Conservation (phyloP, 345 rosid genomes). For the Dipteronia sinensis region DNA sequence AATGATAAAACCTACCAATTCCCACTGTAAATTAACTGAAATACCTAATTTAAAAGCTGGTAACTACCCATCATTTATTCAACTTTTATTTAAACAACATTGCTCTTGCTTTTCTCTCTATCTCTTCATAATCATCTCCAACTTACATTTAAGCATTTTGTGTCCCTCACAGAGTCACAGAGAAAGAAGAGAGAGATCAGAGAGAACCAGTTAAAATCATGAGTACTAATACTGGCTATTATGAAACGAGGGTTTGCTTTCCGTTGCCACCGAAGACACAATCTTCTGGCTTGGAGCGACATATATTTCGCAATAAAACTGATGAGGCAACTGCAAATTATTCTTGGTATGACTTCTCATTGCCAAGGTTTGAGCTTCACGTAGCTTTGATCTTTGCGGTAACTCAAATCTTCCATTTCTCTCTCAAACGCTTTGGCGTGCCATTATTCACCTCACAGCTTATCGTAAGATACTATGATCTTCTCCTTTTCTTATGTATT, state of each 20-base stretch:
- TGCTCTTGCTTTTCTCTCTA: too few relatives aligned
- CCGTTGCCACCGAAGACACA: background rate
- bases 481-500: background rate
- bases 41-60: too few relatives aligned
- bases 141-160: too few relatives aligned
- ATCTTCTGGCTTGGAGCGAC: constrained; percentile 2
- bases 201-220: too few relatives aligned
- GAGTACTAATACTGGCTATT: background rate
- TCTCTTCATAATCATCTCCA: too few relatives aligned
- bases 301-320: background rate
- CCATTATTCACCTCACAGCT: constrained; percentile 33
- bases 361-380: constrained; percentile 37
- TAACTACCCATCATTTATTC: too few relatives aligned
- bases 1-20: too few relatives aligned
- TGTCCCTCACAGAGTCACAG: too few relatives aligned
- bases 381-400: constrained; percentile 23
- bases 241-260: constrained; percentile 6
- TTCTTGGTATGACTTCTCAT: constrained; percentile 9
- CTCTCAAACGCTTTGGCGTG: constrained; percentile 29
- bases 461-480: constrained; percentile 17
- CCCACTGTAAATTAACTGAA: too few relatives aligned
- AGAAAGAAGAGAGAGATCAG: too few relatives aligned
- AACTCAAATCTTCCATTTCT: constrained; percentile 13
- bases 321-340: background rate
- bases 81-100: too few relatives aligned